Percentiles rank a stretch among this genome's conserved stretches.
phyloP scores from a whole-genome alignment of 176 grass and related monocot genomes.

The Cenchrus purpureus region DNA sequence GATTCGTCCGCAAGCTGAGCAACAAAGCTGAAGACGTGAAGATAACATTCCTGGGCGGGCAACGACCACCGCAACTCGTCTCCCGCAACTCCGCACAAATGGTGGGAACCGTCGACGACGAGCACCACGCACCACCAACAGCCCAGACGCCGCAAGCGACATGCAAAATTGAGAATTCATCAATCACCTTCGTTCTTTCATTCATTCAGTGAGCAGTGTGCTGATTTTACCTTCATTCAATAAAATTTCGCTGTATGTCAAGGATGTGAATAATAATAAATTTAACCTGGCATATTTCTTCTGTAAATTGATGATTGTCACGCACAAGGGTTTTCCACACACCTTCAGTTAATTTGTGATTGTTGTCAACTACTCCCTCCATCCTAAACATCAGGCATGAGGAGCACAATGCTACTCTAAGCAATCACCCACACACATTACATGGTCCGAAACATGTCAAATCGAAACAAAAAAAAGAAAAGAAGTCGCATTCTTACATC shows the following conservation, averaged over 20 bases:
- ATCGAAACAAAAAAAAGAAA: background rate
- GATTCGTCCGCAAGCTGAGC: slow-evolving; percentile 8
- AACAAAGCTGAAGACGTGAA: background rate
- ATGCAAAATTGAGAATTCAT: background rate
- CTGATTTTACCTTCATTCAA: background rate
- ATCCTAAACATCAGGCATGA: no score
- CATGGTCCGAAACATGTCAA: background rate
- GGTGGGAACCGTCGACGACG: background rate
- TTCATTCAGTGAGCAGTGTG: background rate
- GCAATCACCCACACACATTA: slow-evolving; percentile 26
- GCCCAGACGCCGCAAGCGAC: background rate
- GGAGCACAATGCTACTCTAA: background rate
- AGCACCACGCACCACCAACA: background rate
- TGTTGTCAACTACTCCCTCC: background rate
- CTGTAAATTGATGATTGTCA: background rate
- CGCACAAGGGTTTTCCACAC: background rate
- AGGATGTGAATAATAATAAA: slow-evolving; percentile 46
- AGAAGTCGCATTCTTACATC: background rate
- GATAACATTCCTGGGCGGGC: background rate
- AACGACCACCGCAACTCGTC: background rate
- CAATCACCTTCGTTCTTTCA: slow-evolving; percentile 12
- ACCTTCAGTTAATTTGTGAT: background rate
- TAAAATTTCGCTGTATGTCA: background rate
- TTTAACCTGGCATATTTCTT: background rate
- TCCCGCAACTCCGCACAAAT: background rate